Evolutionary conservation across 345 rosid species (phyloP).

Genomic region (Populus tremula): DNA sequence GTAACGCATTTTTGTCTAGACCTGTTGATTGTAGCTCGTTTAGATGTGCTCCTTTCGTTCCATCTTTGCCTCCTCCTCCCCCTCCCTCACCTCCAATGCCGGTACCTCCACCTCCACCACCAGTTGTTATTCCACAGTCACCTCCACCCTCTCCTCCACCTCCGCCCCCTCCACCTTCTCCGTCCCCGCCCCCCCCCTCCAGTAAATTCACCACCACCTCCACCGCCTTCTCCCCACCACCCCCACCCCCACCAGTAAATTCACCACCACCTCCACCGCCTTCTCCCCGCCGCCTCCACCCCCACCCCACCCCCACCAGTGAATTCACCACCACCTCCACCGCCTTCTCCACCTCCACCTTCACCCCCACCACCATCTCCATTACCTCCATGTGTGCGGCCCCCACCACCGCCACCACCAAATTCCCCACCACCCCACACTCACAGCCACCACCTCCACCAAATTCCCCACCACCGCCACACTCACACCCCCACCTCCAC

Average conservation of each 20-base stretch:
- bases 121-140: constrained; percentile 22
- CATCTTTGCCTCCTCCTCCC: constrained; percentile 57
- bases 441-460: constrained; percentile 20
- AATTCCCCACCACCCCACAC: constrained; percentile 40
- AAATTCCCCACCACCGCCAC: constrained; percentile 40
- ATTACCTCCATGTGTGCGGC: constrained; percentile 22
- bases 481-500: constrained; percentile 18
- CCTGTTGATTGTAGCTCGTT: constrained; percentile 72
- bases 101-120: constrained; percentile 27
- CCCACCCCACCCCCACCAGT: constrained; percentile 12
- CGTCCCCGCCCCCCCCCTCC: constrained; percentile 21
- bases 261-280: constrained; percentile 37
- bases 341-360: constrained; percentile 27
- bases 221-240: constrained; percentile 39
- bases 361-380: constrained; percentile 15
- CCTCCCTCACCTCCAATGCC: constrained; percentile 59
- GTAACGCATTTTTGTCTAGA: constrained; percentile 53
- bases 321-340: constrained; percentile 31
- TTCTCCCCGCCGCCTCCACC: constrained; percentile 32
- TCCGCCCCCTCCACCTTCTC: constrained; percentile 7
- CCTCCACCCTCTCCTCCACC: constrained; percentile 26
- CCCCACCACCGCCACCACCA: constrained; percentile 33
- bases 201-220: constrained; percentile 24
- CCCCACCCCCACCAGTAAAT: constrained; percentile 35
- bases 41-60: constrained; percentile 61